phyloP scores from a whole-genome alignment of 2,329 filamentous ascomycete genomes.

The Fusarium agapanthi region DNA sequence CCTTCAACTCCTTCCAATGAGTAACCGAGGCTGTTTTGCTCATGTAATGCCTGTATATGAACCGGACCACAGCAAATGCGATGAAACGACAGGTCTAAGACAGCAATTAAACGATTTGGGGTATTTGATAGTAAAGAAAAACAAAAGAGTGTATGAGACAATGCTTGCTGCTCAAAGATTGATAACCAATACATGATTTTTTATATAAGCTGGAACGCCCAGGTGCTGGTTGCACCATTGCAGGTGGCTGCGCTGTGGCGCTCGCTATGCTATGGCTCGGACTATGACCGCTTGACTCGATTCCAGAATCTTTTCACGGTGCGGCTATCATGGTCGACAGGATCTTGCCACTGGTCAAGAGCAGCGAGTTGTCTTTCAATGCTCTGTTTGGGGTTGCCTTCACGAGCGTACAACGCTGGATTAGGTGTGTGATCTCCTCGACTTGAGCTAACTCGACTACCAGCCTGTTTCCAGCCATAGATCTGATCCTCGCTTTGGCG shows the following conservation, averaged over 20 bases:
- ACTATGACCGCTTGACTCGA: conserved; percentile 59
- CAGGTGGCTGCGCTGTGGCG: not conserved
- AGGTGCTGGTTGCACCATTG: not conserved
- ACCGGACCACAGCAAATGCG: conserved; percentile 1
- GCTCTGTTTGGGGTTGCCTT: conserved; percentile 58
- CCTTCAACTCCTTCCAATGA: conserved; percentile 37
- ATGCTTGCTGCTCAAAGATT: not conserved
- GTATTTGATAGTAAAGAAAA: conserved; percentile 34
- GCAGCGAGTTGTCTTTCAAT: conserved; percentile 63
- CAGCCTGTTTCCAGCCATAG: conserved; percentile 70
- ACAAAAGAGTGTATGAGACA: conserved; percentile 4
- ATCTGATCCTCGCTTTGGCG: conserved; percentile 77
- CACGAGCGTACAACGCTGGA: conserved; percentile 40
- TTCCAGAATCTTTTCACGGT: conserved; percentile 73
- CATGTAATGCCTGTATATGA: conserved; percentile 9
- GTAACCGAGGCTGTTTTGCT: conserved; percentile 19
- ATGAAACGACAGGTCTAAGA: conserved; percentile 15
- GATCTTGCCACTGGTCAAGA: conserved; percentile 58
- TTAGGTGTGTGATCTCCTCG: conserved; percentile 46
- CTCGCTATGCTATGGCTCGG: too few relatives aligned
- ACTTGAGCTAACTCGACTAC: conserved; percentile 55
- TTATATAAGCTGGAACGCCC: not conserved
- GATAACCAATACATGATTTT: not conserved
- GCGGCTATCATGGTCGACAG: conserved; percentile 53
- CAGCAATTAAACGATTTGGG: conserved; percentile 33